phyloP scores from a whole-genome alignment of 78 protist species.

The Bodo saltans region DNA sequence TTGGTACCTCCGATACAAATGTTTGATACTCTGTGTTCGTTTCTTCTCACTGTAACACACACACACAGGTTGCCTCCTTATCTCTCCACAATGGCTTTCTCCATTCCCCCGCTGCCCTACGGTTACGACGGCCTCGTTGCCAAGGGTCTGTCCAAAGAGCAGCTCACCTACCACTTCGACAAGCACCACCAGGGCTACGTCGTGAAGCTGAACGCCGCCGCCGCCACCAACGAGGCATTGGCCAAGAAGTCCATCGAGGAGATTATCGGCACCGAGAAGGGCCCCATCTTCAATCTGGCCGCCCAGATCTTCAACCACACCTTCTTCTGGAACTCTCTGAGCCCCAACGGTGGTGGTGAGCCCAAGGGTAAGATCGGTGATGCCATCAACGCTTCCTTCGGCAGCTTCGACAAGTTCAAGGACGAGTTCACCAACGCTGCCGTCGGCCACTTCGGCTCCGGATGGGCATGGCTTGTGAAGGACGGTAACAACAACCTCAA shows the following conservation, averaged over 20 bases:
- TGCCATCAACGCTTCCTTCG: conserved; percentile 34
- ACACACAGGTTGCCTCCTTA: no score
- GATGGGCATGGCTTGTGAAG: conserved; percentile 66
- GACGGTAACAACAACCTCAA: conserved; percentile 26
- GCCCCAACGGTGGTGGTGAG: conserved; percentile 43
- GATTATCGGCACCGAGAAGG: conserved; percentile 13
- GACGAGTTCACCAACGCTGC: conserved; percentile 40
- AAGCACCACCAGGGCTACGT: conserved; percentile 53
- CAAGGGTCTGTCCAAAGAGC: conserved; percentile 41
- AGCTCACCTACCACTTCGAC: conserved; percentile 58
- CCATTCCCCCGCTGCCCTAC: conserved; percentile 23
- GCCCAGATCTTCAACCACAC: conserved; percentile 65
- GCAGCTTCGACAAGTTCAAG: conserved; percentile 44
- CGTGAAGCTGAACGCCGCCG: conserved; percentile 22
- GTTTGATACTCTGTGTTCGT: no score
- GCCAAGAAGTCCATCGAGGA: conserved; percentile 25
- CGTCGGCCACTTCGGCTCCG: conserved; percentile 47
- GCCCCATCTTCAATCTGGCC: conserved; percentile 54
- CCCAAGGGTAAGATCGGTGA: conserved; percentile 18
- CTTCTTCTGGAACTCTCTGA: conserved; percentile 56
- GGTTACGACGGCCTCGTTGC: background rate
- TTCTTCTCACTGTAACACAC: no score
- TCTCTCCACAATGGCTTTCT: background rate
- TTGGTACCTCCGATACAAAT: no score
- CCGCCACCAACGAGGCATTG: conserved; percentile 16